Conservation (phyloP, 2,329 filamentous ascomycete species). For the Aspergillus caelatus region DNA sequence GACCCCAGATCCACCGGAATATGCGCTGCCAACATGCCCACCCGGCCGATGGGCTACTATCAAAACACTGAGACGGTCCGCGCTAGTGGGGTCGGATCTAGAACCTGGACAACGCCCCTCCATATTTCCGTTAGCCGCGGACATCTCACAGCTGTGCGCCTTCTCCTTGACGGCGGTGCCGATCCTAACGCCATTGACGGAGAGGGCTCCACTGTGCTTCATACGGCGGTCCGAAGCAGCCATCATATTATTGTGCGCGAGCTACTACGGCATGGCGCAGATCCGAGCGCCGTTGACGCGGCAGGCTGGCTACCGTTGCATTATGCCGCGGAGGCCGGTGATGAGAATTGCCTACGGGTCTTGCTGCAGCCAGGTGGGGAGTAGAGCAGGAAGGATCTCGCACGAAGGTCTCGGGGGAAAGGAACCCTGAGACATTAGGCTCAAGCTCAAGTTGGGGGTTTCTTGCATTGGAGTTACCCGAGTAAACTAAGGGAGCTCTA, state of each 20-base stretch:
- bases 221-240: background rate
- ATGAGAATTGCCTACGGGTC: slow-evolving; percentile 6
- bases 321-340: slow-evolving; percentile 6
- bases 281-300: slow-evolving; percentile 4
- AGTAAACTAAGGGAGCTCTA: background rate
- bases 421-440: background rate
- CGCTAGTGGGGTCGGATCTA: background rate
- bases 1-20: background rate
- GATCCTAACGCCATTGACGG: slow-evolving; percentile 6
- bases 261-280: background rate
- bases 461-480: background rate
- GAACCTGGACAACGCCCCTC: slow-evolving; percentile 5
- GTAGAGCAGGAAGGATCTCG: background rate
- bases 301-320: slow-evolving; percentile 6
- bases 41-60: background rate
- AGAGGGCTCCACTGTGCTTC: slow-evolving; percentile 4
- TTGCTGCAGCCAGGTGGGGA: slow-evolving; percentile 2
- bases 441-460: background rate
- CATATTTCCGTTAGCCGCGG: slow-evolving; percentile 6
- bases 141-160: slow-evolving; percentile 3
- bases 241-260: slow-evolving; percentile 5
- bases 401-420: background rate
- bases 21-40: background rate
- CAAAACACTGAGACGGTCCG: background rate
- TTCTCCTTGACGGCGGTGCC: slow-evolving; percentile 3